Evolutionary conservation across 352 stramenopile genomes (phyloP), one percentile per base, ranked within the genome.

Genomic region (Phytophthora pinifolia): DNA sequence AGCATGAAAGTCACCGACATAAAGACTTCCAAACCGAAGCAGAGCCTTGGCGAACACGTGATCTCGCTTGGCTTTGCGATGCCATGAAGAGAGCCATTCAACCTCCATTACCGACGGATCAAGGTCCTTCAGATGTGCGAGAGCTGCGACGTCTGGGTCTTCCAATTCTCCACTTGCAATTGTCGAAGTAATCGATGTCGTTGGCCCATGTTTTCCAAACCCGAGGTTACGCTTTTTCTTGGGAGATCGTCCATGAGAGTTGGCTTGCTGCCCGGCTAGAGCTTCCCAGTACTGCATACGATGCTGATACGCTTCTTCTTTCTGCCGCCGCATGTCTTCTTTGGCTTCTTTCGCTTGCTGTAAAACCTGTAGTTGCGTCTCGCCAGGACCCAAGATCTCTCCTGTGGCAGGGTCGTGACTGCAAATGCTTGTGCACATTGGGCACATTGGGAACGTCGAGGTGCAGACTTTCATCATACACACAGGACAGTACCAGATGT

Each of bases 401-500:
- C 76, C 74, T 2, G 76, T 88, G 8, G 42, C 58, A 0, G 60
- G 53, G 42, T 89, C 74, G 48, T 86, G 74, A 44, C 72, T 84
- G 46, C 80, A 91, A 9, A 73, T 52, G 53, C 76, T 89, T 7
- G 36, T 63, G 53, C 83, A 93, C 35, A 88, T 64, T 30, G 80
- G 77, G 41, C 80, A 93, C 0, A 20, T 50, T 3, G 80, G 83
- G 38, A 90, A 91, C 31, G 79, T 88, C 30, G 70, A 84, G 14
- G 70, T 88, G 33, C 65, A 80, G 1, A 88, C 71, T 46, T 80
- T 87, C 43, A 78, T 66, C 50, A 84, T 67, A 27, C 83, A 93
- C 46, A 93, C 83, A 6, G 82, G 80, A 43, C 80, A 93, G 53
- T 86, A 91, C 83, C 83, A 93, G 4, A 83, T 50, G 58, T 93